phyloP scores from a whole-genome alignment of 1,139 yeast species.

The Suhomyces bolitotheri region DNA sequence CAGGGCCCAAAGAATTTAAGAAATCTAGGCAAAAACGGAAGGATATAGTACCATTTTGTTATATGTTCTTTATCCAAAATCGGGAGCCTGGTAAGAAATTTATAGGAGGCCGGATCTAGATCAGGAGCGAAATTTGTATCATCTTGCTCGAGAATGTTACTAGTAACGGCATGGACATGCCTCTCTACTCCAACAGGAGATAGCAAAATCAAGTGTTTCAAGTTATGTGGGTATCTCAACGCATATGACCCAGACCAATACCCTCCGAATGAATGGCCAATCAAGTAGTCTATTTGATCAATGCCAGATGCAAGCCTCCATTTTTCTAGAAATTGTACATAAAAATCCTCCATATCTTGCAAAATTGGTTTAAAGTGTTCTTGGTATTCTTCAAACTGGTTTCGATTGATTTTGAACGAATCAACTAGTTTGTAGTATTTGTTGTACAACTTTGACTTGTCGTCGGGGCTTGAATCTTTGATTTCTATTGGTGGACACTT shows the following conservation, averaged over 20 bases:
- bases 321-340: conserved; percentile 37
- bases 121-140: conserved; percentile 29
- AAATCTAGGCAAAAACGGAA: conserved; percentile 46
- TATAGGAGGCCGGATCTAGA: conserved; percentile 38
- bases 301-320: conserved; percentile 39
- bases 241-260: conserved; percentile 49
- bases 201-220: conserved; percentile 67
- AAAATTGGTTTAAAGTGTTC: conserved; percentile 46
- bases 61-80: conserved; percentile 33
- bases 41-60: conserved; percentile 40
- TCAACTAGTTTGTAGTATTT: conserved; percentile 46
- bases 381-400: conserved; percentile 31
- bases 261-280: conserved; percentile 51
- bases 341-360: conserved; percentile 38
- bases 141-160: conserved; percentile 21
- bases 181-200: conserved; percentile 93
- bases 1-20: conserved; percentile 51
- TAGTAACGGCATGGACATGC: conserved; percentile 60
- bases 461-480: conserved; percentile 33
- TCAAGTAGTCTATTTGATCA: conserved; percentile 38
- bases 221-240: conserved; percentile 49
- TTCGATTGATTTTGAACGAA: conserved; percentile 30
- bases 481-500: conserved; percentile 32
- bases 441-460: conserved; percentile 33
- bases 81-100: conserved; percentile 50